phyloP scores from a whole-genome alignment of 2,329 filamentous ascomycete genomes.

The Exophiala spinifera region DNA sequence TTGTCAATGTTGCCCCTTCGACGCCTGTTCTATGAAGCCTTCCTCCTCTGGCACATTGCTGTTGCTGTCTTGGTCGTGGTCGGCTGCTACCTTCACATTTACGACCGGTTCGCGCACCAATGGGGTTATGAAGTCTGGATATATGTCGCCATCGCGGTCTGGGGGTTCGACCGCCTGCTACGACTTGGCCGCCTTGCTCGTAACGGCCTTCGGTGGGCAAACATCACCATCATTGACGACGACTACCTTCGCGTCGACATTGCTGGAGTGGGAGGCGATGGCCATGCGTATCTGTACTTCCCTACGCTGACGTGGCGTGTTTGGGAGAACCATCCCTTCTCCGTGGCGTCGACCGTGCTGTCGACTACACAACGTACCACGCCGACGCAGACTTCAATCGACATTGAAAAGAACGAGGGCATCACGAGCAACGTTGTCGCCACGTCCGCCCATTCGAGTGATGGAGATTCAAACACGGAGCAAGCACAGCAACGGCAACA shows the following conservation, averaged over 20 bases:
- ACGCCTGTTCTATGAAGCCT: slow-evolving; percentile 34
- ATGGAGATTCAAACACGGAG: neutral
- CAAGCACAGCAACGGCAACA: neutral
- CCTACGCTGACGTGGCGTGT: slow-evolving; percentile 9
- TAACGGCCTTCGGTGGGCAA: slow-evolving; percentile 33
- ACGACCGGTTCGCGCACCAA: slow-evolving; percentile 40
- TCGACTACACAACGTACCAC: slow-evolving; percentile 31
- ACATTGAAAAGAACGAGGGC: neutral
- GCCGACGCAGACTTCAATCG: neutral
- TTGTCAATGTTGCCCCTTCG: slow-evolving; percentile 33
- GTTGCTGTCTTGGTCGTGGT: slow-evolving; percentile 33
- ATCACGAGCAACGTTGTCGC: too few relatives aligned
- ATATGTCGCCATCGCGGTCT: slow-evolving; percentile 43
- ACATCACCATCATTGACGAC: slow-evolving; percentile 19
- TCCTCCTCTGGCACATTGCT: slow-evolving; percentile 35
- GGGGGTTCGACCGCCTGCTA: slow-evolving; percentile 47
- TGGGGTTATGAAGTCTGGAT: slow-evolving; percentile 52
- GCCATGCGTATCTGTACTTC: slow-evolving; percentile 23
- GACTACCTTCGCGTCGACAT: slow-evolving; percentile 4
- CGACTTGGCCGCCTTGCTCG: slow-evolving; percentile 38
- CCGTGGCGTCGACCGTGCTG: slow-evolving; percentile 41
- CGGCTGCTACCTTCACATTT: slow-evolving; percentile 37
- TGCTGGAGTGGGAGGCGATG: slow-evolving; percentile 30
- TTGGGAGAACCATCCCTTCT: slow-evolving; percentile 24
- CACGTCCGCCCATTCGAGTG: neutral